These are phyloP conservation scores for Colletotrichum spaethianum DNA, from an alignment of 2,329 filamentous ascomycete species.

Conservation along the genomic window DNA sequence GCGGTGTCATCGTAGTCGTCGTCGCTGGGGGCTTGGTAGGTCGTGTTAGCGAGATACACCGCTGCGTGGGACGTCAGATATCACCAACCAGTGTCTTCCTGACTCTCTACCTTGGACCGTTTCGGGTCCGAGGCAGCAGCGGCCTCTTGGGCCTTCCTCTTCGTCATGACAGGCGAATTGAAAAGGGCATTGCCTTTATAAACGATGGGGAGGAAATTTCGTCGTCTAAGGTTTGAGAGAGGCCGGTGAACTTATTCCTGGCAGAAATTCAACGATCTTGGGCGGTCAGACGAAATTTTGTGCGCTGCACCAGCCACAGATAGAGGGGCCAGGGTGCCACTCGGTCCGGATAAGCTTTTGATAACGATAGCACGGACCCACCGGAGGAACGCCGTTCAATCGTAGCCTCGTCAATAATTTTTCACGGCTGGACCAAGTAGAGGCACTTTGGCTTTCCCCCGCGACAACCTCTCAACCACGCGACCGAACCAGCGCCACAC, in stretches of 20 bases:
- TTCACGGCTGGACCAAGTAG: conserved; percentile 39
- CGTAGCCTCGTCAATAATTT: conserved; percentile 44
- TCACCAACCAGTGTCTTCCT: conserved; percentile 29
- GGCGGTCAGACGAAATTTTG: conserved; percentile 41
- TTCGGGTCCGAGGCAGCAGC: conserved; percentile 13
- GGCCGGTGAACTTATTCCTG: conserved; percentile 34
- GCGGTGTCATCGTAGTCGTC: conserved; percentile 42
- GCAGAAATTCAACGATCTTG: conserved; percentile 22
- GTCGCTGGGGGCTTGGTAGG: conserved; percentile 27
- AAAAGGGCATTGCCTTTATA: conserved; percentile 28
- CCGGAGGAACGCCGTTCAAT: conserved; percentile 9
- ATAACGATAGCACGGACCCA: conserved; percentile 34
- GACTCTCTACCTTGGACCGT: conserved; percentile 19
- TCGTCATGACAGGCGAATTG: conserved; percentile 35
- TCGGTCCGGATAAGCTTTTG: conserved; percentile 39
- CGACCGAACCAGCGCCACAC: conserved; percentile 9
- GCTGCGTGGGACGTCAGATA: neutral
- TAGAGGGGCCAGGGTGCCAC: conserved; percentile 21
- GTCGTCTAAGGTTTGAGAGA: neutral
- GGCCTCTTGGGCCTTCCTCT: conserved; percentile 37
- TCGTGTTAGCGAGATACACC: conserved; percentile 24
- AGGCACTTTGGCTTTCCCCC: conserved; percentile 11
- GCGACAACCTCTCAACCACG: conserved; percentile 25
- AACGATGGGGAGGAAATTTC: conserved; percentile 9
- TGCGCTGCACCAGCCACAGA: conserved; percentile 22